phyloP scores from a whole-genome alignment of 140 eudicot genomes.

The Erigeron philadelphicus region DNA sequence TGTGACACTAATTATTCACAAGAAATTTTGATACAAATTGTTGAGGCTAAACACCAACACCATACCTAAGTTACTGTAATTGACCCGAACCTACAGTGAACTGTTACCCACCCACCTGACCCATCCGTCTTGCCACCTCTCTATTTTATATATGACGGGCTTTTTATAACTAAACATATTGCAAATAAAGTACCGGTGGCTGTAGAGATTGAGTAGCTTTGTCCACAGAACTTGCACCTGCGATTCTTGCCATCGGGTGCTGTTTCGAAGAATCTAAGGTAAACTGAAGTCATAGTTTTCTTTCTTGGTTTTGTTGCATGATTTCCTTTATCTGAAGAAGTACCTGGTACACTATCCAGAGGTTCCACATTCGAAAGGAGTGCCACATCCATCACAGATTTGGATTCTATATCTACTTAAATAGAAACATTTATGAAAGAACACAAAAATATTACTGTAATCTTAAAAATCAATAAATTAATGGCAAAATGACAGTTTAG shows the following conservation, averaged over 20 bases:
- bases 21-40: too few relatives aligned
- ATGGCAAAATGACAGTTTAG: neutral
- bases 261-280: constrained; percentile 82
- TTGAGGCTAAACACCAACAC: too few relatives aligned
- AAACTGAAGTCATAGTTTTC: constrained; percentile 88
- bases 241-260: constrained; percentile 87
- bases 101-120: too few relatives aligned
- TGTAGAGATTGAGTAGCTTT: constrained; percentile 91
- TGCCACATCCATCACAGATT: constrained; percentile 65
- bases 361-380: constrained; percentile 55
- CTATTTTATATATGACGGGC: neutral
- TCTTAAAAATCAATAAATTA: neutral
- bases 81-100: too few relatives aligned
- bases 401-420: constrained; percentile 66
- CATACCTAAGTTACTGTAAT: too few relatives aligned
- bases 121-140: neutral
- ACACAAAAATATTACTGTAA: neutral
- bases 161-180: constrained; percentile 13
- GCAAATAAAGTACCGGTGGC: constrained; percentile 67
- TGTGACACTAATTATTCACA: too few relatives aligned
- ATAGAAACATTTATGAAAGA: constrained; percentile 15
- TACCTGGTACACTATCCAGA: constrained; percentile 43
- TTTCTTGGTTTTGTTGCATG: constrained; percentile 66
- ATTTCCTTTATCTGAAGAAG: constrained; percentile 59
- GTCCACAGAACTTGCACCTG: constrained; percentile 92